Evolutionary conservation across 2,329 filamentous ascomycete species (phyloP), one percentile per base, ranked within the genome.

Genomic region (Fusarium sp.): DNA sequence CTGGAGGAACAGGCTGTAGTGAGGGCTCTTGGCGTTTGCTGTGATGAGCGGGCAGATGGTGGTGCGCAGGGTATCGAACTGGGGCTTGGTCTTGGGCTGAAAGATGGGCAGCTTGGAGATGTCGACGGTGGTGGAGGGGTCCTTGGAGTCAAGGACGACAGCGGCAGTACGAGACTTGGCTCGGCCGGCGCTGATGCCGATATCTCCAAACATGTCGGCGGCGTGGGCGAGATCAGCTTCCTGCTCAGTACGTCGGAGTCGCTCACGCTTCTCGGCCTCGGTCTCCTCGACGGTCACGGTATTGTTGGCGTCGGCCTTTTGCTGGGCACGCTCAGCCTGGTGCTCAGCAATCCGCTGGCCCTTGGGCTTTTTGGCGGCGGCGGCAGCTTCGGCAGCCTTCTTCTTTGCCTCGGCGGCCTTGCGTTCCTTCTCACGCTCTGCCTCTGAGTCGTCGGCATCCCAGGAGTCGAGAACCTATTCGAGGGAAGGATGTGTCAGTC

Each of bases 371-470:
- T 97, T 96, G 72, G 88, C 92, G 49, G 92, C 92, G 38, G 91
- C 92, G 8, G 92, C 92, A 71, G 92, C 91, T 39, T 91, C 93
- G 0, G 93, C 92, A 25, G 92, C 93, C 78, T 96, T 96, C 55
- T 90, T 92, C 78, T 96, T 96, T 49, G 87, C 90, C 73, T 92
- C 93, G 6, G 84, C 89, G 46, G 88, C 92, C 80, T 94, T 95
- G 78, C 90, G 91, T 25, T 86, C 91, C 83, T 98, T 99, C 78
- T 97, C 93, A 71, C 93, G 91, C 82, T 99, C 95, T 70, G 88
- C 94, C 72, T 99, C 95, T 61, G 93, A 97, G 80, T 99, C 95
- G 68, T 91, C 93, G 55, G 92, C 94, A 72, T 98, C 93, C 95
- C 95, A 99, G 31, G 92, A 94, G 58, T 99, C 95, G 72, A 97